A percentile compares a stretch with the other conserved stretches of the same genome.
Conservation (phyloP, 1,284 basidiomycete species). For the Irpex sp. region DNA sequence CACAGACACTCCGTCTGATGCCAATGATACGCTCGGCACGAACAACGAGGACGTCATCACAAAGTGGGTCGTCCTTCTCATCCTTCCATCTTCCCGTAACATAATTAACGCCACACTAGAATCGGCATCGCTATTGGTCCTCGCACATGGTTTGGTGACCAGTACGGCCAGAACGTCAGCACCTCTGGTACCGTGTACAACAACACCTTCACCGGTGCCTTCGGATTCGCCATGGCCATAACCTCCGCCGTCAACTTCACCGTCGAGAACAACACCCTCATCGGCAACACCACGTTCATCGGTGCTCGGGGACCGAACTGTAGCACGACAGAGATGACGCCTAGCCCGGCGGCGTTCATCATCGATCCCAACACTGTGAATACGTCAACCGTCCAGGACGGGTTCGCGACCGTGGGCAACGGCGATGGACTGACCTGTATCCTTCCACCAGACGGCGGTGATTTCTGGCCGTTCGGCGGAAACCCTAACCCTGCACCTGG, state of each 20-base stretch:
- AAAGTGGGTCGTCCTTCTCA: slow-evolving; percentile 44
- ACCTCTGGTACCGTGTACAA: slow-evolving; percentile 55
- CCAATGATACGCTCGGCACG: slow-evolving; percentile 43
- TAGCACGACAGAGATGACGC: slow-evolving; percentile 44
- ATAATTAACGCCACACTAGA: slow-evolving; percentile 25
- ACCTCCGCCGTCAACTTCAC: slow-evolving; percentile 65
- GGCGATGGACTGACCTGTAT: slow-evolving; percentile 64
- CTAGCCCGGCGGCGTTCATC: slow-evolving; percentile 56
- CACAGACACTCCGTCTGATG: slow-evolving; percentile 34
- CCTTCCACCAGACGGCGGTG: slow-evolving; percentile 60
- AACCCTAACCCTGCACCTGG: slow-evolving; percentile 35
- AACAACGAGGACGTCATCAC: slow-evolving; percentile 61
- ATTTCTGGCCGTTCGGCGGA: slow-evolving; percentile 69
- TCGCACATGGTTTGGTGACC: slow-evolving; percentile 71
- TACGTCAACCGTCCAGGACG: slow-evolving; percentile 42
- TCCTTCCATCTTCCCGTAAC: slow-evolving; percentile 5
- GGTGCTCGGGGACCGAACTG: slow-evolving; percentile 72
- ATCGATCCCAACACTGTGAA: slow-evolving; percentile 43
- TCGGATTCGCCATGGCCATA: slow-evolving; percentile 67
- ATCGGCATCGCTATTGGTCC: slow-evolving; percentile 79
- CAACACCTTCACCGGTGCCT: slow-evolving; percentile 72
- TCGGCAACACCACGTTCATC: slow-evolving; percentile 76
- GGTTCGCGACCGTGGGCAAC: slow-evolving; percentile 49
- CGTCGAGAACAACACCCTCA: slow-evolving; percentile 58
- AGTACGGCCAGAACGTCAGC: slow-evolving; percentile 58